Evolutionary conservation across 805 yeast genomes (phyloP), one percentile per base, ranked within the genome.

Genomic region (Clavispora santaluciae): DNA sequence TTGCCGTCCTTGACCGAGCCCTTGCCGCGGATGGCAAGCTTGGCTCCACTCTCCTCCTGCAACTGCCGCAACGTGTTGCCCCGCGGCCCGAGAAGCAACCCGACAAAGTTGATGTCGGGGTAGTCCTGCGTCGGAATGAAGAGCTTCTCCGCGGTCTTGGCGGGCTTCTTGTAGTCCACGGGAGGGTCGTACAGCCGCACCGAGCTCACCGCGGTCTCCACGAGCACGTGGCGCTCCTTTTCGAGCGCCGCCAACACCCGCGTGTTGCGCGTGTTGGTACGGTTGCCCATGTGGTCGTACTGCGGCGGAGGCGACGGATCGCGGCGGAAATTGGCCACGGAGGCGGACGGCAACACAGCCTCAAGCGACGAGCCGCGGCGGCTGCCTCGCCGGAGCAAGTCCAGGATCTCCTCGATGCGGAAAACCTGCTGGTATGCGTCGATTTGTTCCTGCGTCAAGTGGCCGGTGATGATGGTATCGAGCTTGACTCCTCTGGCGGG

Each of bases 1-100:
- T 81, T 84, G 23, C 98, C 98, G 56, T 87, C 95, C 56, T 91
- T 91, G 15, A 89, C 95, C 1, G 97, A 90, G 0, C 99, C 99
- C 51, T 85, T 81, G 21, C 99, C 99, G 51, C 99, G 73, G 37
- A 93, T 86, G 3, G 90, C 95, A 44, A 93, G 83, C 49, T 75
- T 78, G 13, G 98, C 96, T 1, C 96, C 96, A 29, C 95, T 83
- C 37, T 83, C 81, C 22, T 78, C 81, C 57, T 91, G 95, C 61
- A 95, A 65, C 51, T 79, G 78, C 45, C 86, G 78, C 52, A 91
- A 64, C 0, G 96, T 91, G 53, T 85, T 83, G 18, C 98, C 99
- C 69, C 99, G 81, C 23, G 99, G 99, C 0, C 99, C 99, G 37
- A 93, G 63, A 16, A 93, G 64, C 39, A 85, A 70, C 0, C 99